Conservation (phyloP, 2,329 filamentous ascomycete species). For the Aureobasidium sp. region DNA sequence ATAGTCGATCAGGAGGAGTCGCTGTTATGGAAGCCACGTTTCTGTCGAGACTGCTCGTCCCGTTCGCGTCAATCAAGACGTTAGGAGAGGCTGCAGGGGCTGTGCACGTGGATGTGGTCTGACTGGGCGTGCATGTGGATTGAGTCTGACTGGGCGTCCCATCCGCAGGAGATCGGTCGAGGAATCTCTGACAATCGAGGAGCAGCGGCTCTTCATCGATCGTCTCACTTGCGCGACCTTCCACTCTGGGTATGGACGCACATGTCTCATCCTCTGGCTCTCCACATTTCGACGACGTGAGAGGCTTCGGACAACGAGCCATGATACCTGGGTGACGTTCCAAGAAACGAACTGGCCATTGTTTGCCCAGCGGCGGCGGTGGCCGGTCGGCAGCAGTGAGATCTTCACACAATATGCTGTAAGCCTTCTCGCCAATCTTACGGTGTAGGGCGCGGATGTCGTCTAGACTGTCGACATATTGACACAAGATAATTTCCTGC, state of each 20-base stretch:
- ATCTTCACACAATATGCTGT: constrained; percentile 3
- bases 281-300: neutral
- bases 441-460: neutral
- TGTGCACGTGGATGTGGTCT: neutral
- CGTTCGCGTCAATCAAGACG: neutral
- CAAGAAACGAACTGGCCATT: constrained; percentile 5
- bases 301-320: neutral
- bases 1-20: neutral
- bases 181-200: neutral
- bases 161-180: neutral
- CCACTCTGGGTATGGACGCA: neutral
- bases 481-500: neutral
- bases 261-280: neutral
- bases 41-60: neutral
- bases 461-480: neutral
- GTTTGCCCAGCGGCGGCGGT: neutral
- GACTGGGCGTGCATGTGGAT: no score
- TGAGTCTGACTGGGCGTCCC: neutral
- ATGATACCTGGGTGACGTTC: constrained; percentile 4
- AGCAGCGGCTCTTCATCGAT: neutral
- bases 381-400: neutral
- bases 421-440: constrained; percentile 1
- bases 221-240: neutral
- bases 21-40: neutral
- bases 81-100: neutral